Evolutionary conservation across 2,329 filamentous ascomycete species (phyloP).

Genomic region (Nannizziopsis barbatae): DNA sequence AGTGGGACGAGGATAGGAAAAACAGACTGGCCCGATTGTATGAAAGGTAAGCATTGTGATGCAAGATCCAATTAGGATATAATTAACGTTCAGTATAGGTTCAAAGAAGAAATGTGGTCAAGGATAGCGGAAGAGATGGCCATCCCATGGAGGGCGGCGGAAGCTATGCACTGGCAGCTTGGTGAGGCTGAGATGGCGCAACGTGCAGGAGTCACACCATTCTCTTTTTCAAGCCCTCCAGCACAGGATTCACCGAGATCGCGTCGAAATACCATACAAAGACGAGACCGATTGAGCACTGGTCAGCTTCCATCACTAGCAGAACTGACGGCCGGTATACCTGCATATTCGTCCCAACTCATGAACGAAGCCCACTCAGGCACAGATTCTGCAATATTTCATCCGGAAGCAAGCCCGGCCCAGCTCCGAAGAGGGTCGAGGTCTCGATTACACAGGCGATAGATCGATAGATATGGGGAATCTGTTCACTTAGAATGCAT

Average conservation of each 20-base stretch:
- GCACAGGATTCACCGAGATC: constrained; percentile 30
- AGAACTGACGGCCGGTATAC: constrained; percentile 38
- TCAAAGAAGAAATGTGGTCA: constrained; percentile 96
- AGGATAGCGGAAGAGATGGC: constrained; percentile 92
- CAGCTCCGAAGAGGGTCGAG: constrained; percentile 9
- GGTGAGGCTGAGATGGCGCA: constrained; percentile 83
- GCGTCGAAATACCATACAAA: constrained; percentile 30
- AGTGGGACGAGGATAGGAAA: constrained; percentile 96
- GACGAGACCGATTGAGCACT: constrained; percentile 30
- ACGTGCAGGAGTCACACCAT: constrained; percentile 61
- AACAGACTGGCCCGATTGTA: constrained; percentile 92
- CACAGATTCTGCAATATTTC: constrained; percentile 5
- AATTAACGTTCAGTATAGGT: constrained; percentile 44
- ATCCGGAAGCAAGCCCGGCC: constrained; percentile 1
- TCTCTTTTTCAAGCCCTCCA: constrained; percentile 54
- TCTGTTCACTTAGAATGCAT: constrained; percentile 5
- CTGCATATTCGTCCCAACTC: constrained; percentile 34
- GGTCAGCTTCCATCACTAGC: constrained; percentile 36
- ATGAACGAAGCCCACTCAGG: neutral
- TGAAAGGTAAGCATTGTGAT: constrained; percentile 56
- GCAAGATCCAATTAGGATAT: neutral
- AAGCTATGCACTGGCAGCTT: constrained; percentile 97
- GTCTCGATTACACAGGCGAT: constrained; percentile 7
- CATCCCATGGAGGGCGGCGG: constrained; percentile 86
- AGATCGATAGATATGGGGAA: neutral